phyloP scores from a whole-genome alignment of 108 stramenopile species.

The Skeletonema grethae region DNA sequence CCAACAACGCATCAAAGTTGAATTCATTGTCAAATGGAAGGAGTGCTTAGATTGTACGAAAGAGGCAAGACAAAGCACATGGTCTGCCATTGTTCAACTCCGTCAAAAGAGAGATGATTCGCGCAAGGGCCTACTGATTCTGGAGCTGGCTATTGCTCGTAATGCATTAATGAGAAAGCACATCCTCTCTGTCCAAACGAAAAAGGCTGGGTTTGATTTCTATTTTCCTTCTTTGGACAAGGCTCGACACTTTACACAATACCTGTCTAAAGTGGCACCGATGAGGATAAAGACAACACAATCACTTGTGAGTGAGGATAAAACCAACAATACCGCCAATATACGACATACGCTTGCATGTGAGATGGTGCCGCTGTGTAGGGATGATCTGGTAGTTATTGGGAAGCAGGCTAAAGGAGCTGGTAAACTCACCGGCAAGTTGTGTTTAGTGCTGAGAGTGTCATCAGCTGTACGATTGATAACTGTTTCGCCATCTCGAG shows the following conservation, averaged over 20 bases:
- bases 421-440: conserved; percentile 73
- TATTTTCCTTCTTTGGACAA: conserved; percentile 86
- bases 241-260: conserved; percentile 86
- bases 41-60: conserved; percentile 94
- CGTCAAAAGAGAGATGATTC: conserved; percentile 73
- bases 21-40: conserved; percentile 90
- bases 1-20: conserved; percentile 91
- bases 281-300: conserved; percentile 84
- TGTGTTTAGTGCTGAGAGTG: conserved; percentile 74
- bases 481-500: conserved; percentile 73
- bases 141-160: conserved; percentile 81
- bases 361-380: conserved; percentile 96
- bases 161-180: conserved; percentile 74
- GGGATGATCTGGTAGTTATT: conserved; percentile 94
- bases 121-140: conserved; percentile 64
- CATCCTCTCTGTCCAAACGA: conserved; percentile 85
- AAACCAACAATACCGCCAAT: conserved; percentile 92
- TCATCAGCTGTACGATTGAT: conserved; percentile 66
- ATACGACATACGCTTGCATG: conserved; percentile 91
- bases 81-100: conserved; percentile 85
- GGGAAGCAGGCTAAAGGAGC: conserved; percentile 68
- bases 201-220: conserved; percentile 96
- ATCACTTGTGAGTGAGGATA: conserved; percentile 93
- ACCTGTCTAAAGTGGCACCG: conserved; percentile 85
- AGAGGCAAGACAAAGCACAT: conserved; percentile 82